Conservation (phyloP, 768 basidiomycete species). For the Kwoniella sp. region DNA sequence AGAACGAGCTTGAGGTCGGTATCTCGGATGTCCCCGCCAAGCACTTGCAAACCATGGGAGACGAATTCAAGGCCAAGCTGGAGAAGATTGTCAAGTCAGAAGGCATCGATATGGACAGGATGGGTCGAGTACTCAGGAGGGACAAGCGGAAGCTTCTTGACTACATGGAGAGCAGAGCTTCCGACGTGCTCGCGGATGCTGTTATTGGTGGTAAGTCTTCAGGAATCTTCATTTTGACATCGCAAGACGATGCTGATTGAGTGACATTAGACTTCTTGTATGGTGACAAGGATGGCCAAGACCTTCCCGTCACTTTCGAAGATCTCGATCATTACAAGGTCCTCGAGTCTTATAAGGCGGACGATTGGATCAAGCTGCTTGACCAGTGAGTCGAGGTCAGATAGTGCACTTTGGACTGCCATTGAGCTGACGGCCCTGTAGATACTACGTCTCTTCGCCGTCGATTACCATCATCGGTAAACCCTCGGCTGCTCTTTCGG, state of each 20-base stretch:
- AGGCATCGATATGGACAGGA: constrained; percentile 87
- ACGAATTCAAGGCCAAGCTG: constrained; percentile 70
- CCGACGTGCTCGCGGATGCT: constrained; percentile 42
- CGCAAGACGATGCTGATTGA: not conserved
- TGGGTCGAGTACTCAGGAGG: constrained; percentile 79
- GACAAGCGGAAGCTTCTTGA: constrained; percentile 76
- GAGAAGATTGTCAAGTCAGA: constrained; percentile 66
- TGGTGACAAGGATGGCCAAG: constrained; percentile 77
- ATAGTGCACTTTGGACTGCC: not conserved
- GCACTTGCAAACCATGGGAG: constrained; percentile 71
- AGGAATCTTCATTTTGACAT: not conserved
- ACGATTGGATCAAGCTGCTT: constrained; percentile 77
- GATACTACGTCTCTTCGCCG: constrained; percentile 76
- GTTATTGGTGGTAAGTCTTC: constrained; percentile 48
- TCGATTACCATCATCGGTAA: constrained; percentile 78
- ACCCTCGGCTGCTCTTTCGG: constrained; percentile 81
- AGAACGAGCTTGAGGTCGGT: constrained; percentile 73
- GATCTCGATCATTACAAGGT: constrained; percentile 73
- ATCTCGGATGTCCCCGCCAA: constrained; percentile 81
- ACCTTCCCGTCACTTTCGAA: constrained; percentile 72
- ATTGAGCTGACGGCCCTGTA: constrained; percentile 52
- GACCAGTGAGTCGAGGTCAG: constrained; percentile 62
- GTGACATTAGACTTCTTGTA: constrained; percentile 71
- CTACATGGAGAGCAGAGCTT: constrained; percentile 50
- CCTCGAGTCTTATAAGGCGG: constrained; percentile 71